Conservation (phyloP, 2,329 filamentous ascomycete species). For the Thelonectria olida region DNA sequence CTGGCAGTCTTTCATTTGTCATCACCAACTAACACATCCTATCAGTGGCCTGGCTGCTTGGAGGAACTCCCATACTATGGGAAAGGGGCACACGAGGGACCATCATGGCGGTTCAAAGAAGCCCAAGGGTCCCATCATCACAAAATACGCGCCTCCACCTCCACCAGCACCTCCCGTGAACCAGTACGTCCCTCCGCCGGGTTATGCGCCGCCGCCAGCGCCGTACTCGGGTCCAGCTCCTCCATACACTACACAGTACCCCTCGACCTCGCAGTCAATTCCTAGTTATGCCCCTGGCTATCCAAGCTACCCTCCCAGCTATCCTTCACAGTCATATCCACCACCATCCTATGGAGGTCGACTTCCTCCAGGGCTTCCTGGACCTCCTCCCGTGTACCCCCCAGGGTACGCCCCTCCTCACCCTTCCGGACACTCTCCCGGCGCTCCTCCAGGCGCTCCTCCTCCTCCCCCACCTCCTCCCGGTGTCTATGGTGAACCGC, state of each 20-base stretch:
- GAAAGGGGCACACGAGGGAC: conserved; percentile 39
- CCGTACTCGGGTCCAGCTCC: conserved; percentile 38
- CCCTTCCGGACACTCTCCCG: conserved; percentile 26
- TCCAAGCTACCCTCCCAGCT: conserved; percentile 38
- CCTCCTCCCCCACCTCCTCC: conserved; percentile 15
- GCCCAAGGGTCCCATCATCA: conserved; percentile 46
- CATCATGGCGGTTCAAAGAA: conserved; percentile 44
- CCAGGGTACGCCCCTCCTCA: conserved; percentile 23
- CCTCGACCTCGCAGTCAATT: conserved; percentile 33
- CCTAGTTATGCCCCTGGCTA: conserved; percentile 39
- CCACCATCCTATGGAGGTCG: conserved; percentile 33
- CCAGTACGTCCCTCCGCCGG: conserved; percentile 38
- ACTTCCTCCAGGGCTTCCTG: conserved; percentile 34
- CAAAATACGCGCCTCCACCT: conserved; percentile 46
- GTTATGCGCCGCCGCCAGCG: conserved; percentile 35
- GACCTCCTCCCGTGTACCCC: conserved; percentile 23
- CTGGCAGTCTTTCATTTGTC: background rate
- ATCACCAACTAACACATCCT: conserved; percentile 19
- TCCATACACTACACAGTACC: conserved; percentile 35
- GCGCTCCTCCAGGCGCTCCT: conserved; percentile 21
- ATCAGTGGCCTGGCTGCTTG: conserved; percentile 49
- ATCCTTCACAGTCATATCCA: conserved; percentile 36
- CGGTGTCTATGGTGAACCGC: conserved; percentile 5
- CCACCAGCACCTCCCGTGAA: conserved; percentile 20
- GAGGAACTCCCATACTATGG: conserved; percentile 44